These are phyloP conservation scores for Tephrocybe rancida DNA, from an alignment of 768 basidiomycete genomes.

Conservation along the genomic window DNA sequence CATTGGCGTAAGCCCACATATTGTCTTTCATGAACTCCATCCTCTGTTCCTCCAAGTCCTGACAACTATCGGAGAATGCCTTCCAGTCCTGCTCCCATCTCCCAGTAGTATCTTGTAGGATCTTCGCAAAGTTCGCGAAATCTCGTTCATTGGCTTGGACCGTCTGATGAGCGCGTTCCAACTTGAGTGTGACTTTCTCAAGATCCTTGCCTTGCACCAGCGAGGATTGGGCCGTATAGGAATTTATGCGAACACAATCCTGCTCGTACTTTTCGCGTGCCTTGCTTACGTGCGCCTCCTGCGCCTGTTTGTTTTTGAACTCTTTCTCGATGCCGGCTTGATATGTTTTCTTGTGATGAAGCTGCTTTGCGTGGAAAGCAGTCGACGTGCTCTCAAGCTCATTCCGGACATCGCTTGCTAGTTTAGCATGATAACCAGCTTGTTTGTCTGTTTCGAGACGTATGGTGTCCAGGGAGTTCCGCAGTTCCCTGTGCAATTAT, in stretches of 20 bases:
- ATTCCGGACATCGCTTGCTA: slow-evolving; percentile 74
- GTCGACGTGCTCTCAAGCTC: slow-evolving; percentile 72
- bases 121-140: slow-evolving; percentile 83
- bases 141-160: slow-evolving; percentile 92
- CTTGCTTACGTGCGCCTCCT: slow-evolving; percentile 84
- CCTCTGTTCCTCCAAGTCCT: slow-evolving; percentile 96
- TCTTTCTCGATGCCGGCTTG: slow-evolving; percentile 86
- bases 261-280: slow-evolving; percentile 92
- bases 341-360: slow-evolving; percentile 71
- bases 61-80: slow-evolving; percentile 89
- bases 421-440: slow-evolving; percentile 66
- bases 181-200: slow-evolving; percentile 85
- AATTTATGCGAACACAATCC: slow-evolving; percentile 92
- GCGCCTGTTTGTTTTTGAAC: slow-evolving; percentile 86
- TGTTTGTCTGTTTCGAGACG: slow-evolving; percentile 85
- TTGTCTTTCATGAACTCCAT: slow-evolving; percentile 94
- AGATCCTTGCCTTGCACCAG: slow-evolving; percentile 93
- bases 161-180: slow-evolving; percentile 90
- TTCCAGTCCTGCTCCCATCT: slow-evolving; percentile 98
- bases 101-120: slow-evolving; percentile 72
- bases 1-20: slow-evolving; percentile 95
- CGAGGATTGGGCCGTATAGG: slow-evolving; percentile 88
- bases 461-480: slow-evolving; percentile 78
- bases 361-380: slow-evolving; percentile 64
- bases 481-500: slow-evolving; percentile 63